Conservation (phyloP, 352 stramenopile genomes). For the Globisporangium iwayamae region DNA sequence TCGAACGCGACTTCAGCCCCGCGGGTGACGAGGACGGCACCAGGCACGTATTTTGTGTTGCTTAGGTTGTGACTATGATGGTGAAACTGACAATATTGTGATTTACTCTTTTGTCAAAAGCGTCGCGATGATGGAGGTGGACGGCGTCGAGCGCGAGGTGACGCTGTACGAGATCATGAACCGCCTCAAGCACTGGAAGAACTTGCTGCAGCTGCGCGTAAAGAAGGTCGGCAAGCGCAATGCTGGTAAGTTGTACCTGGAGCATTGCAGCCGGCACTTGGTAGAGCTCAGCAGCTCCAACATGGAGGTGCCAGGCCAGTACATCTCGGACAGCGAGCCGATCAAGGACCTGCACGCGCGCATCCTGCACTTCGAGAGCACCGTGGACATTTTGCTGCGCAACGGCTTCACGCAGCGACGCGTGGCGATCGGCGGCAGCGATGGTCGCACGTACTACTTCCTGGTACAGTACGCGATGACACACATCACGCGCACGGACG, state of each 20-base stretch:
- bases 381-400: slow-evolving; percentile 78
- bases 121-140: slow-evolving; percentile 16
- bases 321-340: slow-evolving; percentile 88
- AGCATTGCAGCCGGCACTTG: slow-evolving; percentile 87
- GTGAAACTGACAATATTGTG: slow-evolving; percentile 1
- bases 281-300: slow-evolving; percentile 84
- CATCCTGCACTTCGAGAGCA: slow-evolving; percentile 87
- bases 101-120: background rate
- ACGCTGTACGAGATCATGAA: slow-evolving; percentile 87
- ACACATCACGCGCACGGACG: slow-evolving; percentile 91
- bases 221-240: slow-evolving; percentile 70
- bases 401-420: slow-evolving; percentile 91
- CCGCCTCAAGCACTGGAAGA: slow-evolving; percentile 90
- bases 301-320: slow-evolving; percentile 91
- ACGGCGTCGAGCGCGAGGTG: slow-evolving; percentile 24
- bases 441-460: slow-evolving; percentile 89
- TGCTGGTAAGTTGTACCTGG: slow-evolving; percentile 71
- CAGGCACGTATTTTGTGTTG: slow-evolving; percentile 11
- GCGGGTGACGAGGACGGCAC: slow-evolving; percentile 21
- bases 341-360: slow-evolving; percentile 91
- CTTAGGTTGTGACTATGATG: background rate
- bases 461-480: slow-evolving; percentile 92
- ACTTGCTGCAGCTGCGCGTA: slow-evolving; percentile 81
- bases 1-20: slow-evolving; percentile 83
- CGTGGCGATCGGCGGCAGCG: slow-evolving; percentile 85